phyloP scores from a whole-genome alignment of 2,329 filamentous ascomycete genomes.

The Sporothrix pseudoabietina region DNA sequence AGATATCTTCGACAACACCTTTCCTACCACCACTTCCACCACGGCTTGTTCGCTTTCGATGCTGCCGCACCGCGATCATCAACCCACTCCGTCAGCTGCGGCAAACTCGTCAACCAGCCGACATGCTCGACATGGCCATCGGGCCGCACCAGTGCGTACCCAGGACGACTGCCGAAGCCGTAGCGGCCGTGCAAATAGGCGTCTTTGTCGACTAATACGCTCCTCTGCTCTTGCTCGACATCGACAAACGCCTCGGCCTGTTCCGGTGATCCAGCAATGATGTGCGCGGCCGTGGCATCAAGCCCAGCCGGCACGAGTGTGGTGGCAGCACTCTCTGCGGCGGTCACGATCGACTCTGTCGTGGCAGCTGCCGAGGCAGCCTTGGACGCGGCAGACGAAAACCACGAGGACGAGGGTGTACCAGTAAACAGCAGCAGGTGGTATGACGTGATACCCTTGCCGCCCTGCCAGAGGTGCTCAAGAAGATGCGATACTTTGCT shows the following conservation, averaged over 20 bases:
- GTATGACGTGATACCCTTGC: slow-evolving; percentile 30
- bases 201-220: slow-evolving; percentile 34
- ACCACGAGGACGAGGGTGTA: background rate
- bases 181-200: slow-evolving; percentile 39
- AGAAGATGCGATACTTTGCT: slow-evolving; percentile 11
- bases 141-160: slow-evolving; percentile 41
- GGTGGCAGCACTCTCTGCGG: slow-evolving; percentile 26
- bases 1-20: background rate
- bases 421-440: slow-evolving; percentile 29
- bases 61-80: background rate
- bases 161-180: slow-evolving; percentile 38
- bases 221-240: slow-evolving; percentile 27
- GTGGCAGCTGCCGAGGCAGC: background rate
- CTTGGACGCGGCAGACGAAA: background rate
- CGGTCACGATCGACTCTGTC: slow-evolving; percentile 12
- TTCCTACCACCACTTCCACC: slow-evolving; percentile 25
- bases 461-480: slow-evolving; percentile 19
- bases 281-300: slow-evolving; percentile 11
- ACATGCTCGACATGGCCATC: slow-evolving; percentile 42
- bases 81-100: slow-evolving; percentile 35
- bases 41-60: slow-evolving; percentile 5
- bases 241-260: slow-evolving; percentile 14
- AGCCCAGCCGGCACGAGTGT: background rate
- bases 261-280: slow-evolving; percentile 23
- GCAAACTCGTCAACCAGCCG: slow-evolving; percentile 37